A percentile compares a stretch with the other conserved stretches of the same genome.
These are phyloP conservation scores for Piromyces sp. DNA, from an alignment of 192 early-diverging fungal genomes.

Conservation along the genomic window DNA sequence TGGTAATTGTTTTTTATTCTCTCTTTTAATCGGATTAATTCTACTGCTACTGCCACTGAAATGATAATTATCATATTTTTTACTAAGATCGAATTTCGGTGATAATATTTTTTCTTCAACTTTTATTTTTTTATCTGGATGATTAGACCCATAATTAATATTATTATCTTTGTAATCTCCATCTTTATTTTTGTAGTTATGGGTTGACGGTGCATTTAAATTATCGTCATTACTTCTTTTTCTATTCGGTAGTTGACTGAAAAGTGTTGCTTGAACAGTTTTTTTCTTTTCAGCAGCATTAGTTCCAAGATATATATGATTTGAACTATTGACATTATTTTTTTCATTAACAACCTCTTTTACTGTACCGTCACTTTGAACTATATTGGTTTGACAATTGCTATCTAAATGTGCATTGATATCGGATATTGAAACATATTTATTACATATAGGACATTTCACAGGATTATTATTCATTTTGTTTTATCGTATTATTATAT, in stretches of 20 bases:
- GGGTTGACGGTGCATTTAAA: no score
- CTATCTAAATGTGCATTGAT: neutral
- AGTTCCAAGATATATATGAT: neutral
- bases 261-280: neutral
- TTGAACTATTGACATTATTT: neutral
- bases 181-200: no score
- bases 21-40: neutral
- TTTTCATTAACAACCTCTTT: neutral
- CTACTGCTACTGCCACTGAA: neutral
- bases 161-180: no score
- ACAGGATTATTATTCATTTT: neutral
- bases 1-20: conserved; percentile 17
- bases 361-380: neutral
- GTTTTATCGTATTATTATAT: no score
- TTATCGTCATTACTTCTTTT: no score
- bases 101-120: neutral
- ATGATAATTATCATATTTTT: neutral
- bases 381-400: neutral
- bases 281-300: neutral
- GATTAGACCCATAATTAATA: no score
- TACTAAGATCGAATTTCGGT: neutral
- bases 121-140: no score
- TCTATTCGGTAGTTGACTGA: no score
- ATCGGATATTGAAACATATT: neutral
- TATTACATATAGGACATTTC: neutral